Base-by-base conservation (phyloP, 768 basidiomycete species). In the Agrocybe pediades region DNA sequence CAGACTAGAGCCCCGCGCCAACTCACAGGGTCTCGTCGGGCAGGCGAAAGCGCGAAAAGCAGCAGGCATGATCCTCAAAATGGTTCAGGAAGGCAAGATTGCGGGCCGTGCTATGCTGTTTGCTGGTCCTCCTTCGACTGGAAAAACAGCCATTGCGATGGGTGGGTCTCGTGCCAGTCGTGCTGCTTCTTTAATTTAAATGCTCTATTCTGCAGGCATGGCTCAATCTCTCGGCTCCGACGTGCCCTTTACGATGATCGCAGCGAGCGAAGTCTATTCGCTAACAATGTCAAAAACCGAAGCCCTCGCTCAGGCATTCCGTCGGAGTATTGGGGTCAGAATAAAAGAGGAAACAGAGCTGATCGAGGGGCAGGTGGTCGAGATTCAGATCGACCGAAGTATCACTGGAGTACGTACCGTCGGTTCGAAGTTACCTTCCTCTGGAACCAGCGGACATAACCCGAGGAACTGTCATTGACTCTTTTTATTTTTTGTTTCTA, bases 251-350 rank as follows among this genome's bases (percentile, higher is more conserved):
- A 98, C 95, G 6, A 95, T 93, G 86, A 94, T 99, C 64, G 92
- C 95, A 15, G 97, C 88, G 19, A 95, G 92, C 75, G 97, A 99
- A 71, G 95, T 99, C 54, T 98, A 96, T 76, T 98, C 95, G 41
- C 80, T 97, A 29, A 93, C 95, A 63, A 97, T 98, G 92, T 95
- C 91, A 24, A 98, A 98, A 74, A 99, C 97, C 2, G 97, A 99
- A 68, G 95, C 95, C 19, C 81, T 99, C 55, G 98, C 95, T 0
- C 96, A 98, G 68, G 94, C 95, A 0, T 92, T 99, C 73, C 81
- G 96, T 62, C 79, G 96, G 62, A 94, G 93, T 65, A 99, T 99
- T 65, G 97, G 96, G 16, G 95, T 99, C 1, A 80, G 96, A 42
- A 98, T 99, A 66, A 96, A 92, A 69, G 97, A 98, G 68, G 96